These are phyloP conservation scores for Alternaria arbusti DNA, from an alignment of 2,329 filamentous ascomycete genomes.

Conservation along the genomic window DNA sequence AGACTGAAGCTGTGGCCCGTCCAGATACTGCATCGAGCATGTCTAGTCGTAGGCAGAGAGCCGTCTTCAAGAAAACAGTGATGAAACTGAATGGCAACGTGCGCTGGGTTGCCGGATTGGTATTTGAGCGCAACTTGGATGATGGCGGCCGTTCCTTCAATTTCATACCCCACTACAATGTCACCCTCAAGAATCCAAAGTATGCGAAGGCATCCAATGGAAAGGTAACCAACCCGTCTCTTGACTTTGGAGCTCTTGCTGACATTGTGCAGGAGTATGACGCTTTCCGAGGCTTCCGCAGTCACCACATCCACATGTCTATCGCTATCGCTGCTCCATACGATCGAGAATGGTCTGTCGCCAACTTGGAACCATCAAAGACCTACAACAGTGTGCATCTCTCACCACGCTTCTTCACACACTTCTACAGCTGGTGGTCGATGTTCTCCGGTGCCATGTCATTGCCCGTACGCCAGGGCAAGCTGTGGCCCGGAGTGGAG, in stretches of 20 bases:
- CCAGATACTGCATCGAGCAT: constrained; percentile 62
- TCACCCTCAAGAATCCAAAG: constrained; percentile 81
- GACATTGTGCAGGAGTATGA: constrained; percentile 69
- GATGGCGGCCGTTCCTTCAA: constrained; percentile 78
- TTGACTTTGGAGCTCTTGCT: constrained; percentile 6
- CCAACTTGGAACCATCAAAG: constrained; percentile 75
- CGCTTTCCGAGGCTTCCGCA: constrained; percentile 95
- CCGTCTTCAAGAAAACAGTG: constrained; percentile 96
- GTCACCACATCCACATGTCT: constrained; percentile 94
- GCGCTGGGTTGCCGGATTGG: constrained; percentile 86
- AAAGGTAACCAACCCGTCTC: constrained; percentile 35
- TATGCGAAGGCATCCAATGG: constrained; percentile 67
- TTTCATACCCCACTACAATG: constrained; percentile 91
- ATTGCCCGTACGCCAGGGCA: constrained; percentile 89
- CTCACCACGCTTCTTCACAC: constrained; percentile 94
- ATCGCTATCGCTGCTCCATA: constrained; percentile 87
- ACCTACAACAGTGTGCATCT: constrained; percentile 98
- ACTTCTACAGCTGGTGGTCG: constrained; percentile 98
- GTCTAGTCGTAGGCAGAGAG: constrained; percentile 72
- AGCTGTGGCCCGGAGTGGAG: constrained; percentile 87
- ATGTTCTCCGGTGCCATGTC: constrained; percentile 96
- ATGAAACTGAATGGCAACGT: constrained; percentile 99
- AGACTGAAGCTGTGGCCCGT: constrained; percentile 60
- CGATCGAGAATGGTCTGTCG: constrained; percentile 83
- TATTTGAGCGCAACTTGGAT: constrained; percentile 85